Base-by-base conservation (phyloP, 2,329 filamentous ascomycete genomes). In the Davidsoniella eucalypti region DNA sequence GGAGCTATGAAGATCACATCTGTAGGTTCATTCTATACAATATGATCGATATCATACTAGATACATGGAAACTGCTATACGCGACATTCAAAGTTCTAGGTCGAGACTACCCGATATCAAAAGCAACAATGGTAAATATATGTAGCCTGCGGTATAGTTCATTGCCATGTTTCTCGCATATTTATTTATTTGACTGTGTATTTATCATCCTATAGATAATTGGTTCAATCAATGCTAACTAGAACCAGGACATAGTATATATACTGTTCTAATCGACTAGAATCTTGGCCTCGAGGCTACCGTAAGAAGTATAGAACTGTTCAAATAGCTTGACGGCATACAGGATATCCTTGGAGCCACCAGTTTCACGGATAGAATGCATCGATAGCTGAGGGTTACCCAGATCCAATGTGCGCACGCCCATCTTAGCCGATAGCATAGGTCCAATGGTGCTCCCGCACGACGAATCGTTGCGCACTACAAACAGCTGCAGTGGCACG, bases 401-500 rank as follows among this genome's bases (percentile, higher is more conserved):
- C 51, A 96, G 67, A 66, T 98, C 92, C 42, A 98, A 71, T 1
- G 92, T 96, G 55, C 92, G 74, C 50, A 87, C 80, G 51, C 92
- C 92, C 58, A 96, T 69, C 53, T 82, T 82, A 21, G 90, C 87
- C 49, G 84, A 84, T 43, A 96, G 71, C 80, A 95, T 95, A n/a
- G 92, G 92, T 0, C 92, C 92, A 60, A 98, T 98, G 36, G 92
- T 98, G 68, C 85, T 90, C 51, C 92, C 92, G 64, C 92, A 98
- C 48, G 84, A 79, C 3, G 84, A 92, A 64, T 98, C 92, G 65
- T 98, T 98, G 61, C 88, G 78, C 44, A 96, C 90, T 39, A 98
- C 92, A 60, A 96, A 96, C 38, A 96, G 70, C 69, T 98, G 92
- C 49, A 98, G 73, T 12, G 92, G 92, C 17, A 96, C 87, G 21